Evolutionary conservation across 192 early-diverging fungal species (phyloP).

Genomic region (Helicostylum pulchrum): DNA sequence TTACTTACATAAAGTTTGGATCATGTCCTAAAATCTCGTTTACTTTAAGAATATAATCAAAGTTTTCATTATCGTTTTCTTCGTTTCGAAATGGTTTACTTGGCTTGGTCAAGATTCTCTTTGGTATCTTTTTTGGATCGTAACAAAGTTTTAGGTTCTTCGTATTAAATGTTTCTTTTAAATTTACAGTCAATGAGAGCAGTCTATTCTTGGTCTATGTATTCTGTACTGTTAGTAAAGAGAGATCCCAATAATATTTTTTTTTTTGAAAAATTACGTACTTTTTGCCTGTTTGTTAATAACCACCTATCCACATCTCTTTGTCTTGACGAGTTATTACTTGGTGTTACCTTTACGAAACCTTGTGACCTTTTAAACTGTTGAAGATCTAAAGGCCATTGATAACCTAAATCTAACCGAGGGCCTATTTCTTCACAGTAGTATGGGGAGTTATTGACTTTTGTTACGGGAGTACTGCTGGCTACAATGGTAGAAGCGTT

Average conservation of each 20-base stretch:
- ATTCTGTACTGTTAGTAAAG: background rate
- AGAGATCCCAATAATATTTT: background rate
- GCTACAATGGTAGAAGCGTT: background rate
- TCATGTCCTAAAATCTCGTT: conserved; percentile 94
- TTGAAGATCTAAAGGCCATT: conserved; percentile 3
- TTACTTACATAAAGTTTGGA: conserved; percentile 78
- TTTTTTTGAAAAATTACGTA: background rate
- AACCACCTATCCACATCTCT: background rate
- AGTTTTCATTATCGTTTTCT: conserved; percentile 93
- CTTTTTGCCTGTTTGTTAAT: background rate
- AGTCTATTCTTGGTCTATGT: background rate
- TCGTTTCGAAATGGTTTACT: conserved; percentile 87
- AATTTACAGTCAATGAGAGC: conserved; percentile 2
- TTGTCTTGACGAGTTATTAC: background rate
- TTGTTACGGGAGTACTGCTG: background rate
- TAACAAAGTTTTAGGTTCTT: conserved; percentile 63
- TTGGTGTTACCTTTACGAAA: background rate
- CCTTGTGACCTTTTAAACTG: background rate
- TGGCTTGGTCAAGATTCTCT: conserved; percentile 92
- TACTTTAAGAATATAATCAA: conserved; percentile 95
- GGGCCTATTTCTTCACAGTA: conserved; percentile 6
- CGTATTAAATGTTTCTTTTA: conserved; percentile 5
- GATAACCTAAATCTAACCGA: conserved; percentile 8
- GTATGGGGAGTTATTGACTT: background rate
- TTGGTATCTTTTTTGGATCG: conserved; percentile 73